Percentiles rank a stretch among this genome's conserved stretches.
phyloP scores from a whole-genome alignment of 148 eudicot genomes.

The Simmondsia chinensis region DNA sequence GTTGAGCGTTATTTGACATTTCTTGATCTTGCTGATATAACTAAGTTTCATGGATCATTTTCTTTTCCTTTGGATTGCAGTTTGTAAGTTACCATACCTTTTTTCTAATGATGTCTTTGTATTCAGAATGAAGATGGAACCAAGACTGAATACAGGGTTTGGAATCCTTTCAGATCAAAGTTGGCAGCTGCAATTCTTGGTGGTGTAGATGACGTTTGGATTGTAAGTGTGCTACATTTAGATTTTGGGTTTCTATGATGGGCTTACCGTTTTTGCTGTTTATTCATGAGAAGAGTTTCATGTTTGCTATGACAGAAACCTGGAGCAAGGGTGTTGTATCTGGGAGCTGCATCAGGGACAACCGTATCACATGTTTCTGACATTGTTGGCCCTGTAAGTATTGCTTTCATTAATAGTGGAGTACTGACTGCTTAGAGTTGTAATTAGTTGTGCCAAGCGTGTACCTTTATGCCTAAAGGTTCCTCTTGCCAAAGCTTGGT shows the following conservation, averaged over 20 bases:
- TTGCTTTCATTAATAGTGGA: no score
- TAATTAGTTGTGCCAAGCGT: no score
- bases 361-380: slow-evolving; percentile 94
- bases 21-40: no score
- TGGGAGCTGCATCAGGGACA: slow-evolving; percentile 98
- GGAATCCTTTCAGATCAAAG: slow-evolving; percentile 95
- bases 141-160: slow-evolving; percentile 84
- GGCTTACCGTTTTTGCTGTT: no score
- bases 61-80: no score
- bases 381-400: slow-evolving; percentile 88
- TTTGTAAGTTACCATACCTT: background rate
- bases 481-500: no score
- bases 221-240: slow-evolving; percentile 38
- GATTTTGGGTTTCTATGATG: no score
- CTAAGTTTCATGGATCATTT: no score
- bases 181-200: slow-evolving; percentile 93
- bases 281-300: no score
- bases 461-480: no score
- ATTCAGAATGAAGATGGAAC: slow-evolving; percentile 82
- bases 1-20: no score
- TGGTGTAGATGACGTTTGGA: slow-evolving; percentile 86
- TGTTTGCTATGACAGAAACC: slow-evolving; percentile 34
- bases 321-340: slow-evolving; percentile 75
- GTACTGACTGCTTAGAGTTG: no score
- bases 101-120: background rate